phyloP scores from a whole-genome alignment of 352 stramenopile genomes.

The Phytophthora kernoviae region DNA sequence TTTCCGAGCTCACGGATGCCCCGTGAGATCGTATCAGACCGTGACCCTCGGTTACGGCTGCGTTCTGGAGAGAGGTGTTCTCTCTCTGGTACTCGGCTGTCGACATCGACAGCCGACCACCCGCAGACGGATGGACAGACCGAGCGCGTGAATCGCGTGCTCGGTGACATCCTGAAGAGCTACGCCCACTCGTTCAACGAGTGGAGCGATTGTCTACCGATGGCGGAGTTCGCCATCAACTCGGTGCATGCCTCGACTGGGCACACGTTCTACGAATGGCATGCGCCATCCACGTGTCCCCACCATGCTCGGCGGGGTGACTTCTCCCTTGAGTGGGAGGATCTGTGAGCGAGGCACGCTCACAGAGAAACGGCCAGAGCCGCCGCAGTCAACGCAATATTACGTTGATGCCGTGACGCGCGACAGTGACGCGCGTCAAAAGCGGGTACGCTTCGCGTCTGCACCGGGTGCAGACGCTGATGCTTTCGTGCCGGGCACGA shows the following conservation, averaged over 20 bases:
- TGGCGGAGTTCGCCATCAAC: constrained; percentile 2
- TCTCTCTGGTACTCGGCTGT: constrained; percentile 10
- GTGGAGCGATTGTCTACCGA: not conserved
- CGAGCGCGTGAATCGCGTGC: constrained; percentile 29
- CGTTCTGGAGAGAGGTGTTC: constrained; percentile 23
- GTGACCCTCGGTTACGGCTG: constrained; percentile 22
- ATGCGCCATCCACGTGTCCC: not conserved
- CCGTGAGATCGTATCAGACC: constrained; percentile 21
- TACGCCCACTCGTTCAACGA: constrained; percentile 23
- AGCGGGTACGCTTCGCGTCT: too few species aligned
- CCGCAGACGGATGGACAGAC: constrained; percentile 28
- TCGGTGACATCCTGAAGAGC: constrained; percentile 13
- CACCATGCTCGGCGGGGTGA: not conserved
- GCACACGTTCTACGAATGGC: constrained; percentile 1
- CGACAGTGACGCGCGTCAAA: too few species aligned
- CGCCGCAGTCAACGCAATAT: too few species aligned
- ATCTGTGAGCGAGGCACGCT: constrained; percentile 5
- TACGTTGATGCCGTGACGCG: too few species aligned
- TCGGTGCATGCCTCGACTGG: constrained; percentile 3
- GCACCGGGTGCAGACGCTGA: too few species aligned
- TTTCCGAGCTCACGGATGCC: constrained; percentile 25
- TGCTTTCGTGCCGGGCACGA: too few species aligned
- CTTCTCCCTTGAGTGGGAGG: constrained; percentile 1
- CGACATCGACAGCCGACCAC: constrained; percentile 26
- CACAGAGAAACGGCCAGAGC: too few species aligned